phyloP scores from a whole-genome alignment of 768 basidiomycete genomes.

The Russula abietina region DNA sequence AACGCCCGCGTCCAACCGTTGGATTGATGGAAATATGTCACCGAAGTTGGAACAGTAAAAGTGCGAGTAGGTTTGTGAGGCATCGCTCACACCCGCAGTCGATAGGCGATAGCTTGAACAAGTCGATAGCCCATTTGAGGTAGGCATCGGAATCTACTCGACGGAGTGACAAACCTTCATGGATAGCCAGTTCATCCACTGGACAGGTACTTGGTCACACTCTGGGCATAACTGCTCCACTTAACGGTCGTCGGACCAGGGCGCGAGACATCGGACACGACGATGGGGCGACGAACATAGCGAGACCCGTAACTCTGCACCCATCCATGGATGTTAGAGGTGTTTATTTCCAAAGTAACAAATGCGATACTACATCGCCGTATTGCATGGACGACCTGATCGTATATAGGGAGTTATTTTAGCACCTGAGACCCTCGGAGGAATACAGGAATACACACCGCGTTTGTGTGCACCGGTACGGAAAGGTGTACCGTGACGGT shows the following conservation, averaged over 20 bases:
- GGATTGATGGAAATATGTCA: conserved; percentile 96
- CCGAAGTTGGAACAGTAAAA: conserved; percentile 99
- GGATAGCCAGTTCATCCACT: conserved; percentile 99
- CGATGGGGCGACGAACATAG: conserved; percentile 97
- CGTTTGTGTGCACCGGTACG: too few species aligned
- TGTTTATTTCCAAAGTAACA: too few species aligned
- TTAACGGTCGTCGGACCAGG: conserved; percentile 89
- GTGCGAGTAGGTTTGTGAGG: conserved; percentile 96
- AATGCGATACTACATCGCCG: too few species aligned
- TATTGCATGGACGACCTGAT: too few species aligned
- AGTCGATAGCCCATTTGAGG: conserved; percentile 97
- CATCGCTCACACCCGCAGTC: conserved; percentile 91
- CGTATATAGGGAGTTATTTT: too few species aligned
- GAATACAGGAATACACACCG: too few species aligned
- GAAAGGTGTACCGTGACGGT: too few species aligned
- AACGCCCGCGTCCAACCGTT: conserved; percentile 95
- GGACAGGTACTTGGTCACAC: conserved; percentile 89
- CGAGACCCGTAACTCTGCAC: conserved; percentile 99
- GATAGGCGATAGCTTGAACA: conserved; percentile 95
- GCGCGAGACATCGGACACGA: conserved; percentile 96
- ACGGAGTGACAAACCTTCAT: conserved; percentile 97
- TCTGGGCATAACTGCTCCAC: conserved; percentile 97
- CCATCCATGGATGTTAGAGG: conserved; percentile 98
- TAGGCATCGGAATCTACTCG: conserved; percentile 94
- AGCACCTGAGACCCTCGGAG: too few species aligned